A percentile compares a stretch with the other conserved stretches of the same genome.
Conservation (phyloP, 805 yeast genomes). For the Pichia scutulata region DNA sequence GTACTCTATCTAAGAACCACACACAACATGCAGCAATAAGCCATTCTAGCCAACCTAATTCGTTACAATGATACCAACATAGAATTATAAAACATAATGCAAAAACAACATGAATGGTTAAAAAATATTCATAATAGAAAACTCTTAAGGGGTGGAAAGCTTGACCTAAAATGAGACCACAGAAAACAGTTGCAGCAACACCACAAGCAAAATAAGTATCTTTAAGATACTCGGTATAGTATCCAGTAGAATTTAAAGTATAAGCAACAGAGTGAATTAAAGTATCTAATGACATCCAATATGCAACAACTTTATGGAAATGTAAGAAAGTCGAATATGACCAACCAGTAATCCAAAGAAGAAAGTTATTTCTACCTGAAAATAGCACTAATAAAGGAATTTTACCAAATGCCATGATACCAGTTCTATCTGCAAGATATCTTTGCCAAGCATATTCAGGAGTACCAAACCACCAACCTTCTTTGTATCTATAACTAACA, state of each 20-base stretch:
- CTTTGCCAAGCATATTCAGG: conserved; percentile 28
- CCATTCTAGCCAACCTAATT: conserved; percentile 30
- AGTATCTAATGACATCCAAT: conserved; percentile 35
- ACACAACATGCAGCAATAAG: conserved; percentile 34
- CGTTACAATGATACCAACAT: conserved; percentile 49
- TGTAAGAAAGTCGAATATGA: conserved; percentile 36
- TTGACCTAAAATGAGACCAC: conserved; percentile 39
- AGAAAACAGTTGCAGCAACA: conserved; percentile 33
- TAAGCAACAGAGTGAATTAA: conserved; percentile 35
- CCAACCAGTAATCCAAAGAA: conserved; percentile 38
- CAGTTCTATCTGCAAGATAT: conserved; percentile 30
- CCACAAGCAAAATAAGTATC: conserved; percentile 25
- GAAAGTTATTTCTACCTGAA: conserved; percentile 41
- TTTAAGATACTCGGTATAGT: conserved; percentile 7
- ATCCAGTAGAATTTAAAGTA: conserved; percentile 16
- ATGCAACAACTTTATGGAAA: conserved; percentile 62
- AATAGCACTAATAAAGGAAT: conserved; percentile 38
- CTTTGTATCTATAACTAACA: conserved; percentile 12
- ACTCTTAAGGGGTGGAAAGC: conserved; percentile 46
- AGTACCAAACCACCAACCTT: conserved; percentile 22
- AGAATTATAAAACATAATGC: conserved; percentile 47
- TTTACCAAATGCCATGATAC: conserved; percentile 32
- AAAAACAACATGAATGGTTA: conserved; percentile 48
- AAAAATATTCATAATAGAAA: conserved; percentile 50
- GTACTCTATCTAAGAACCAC: conserved; percentile 45